Percentiles rank a stretch among this genome's conserved stretches.
These are phyloP conservation scores for Nakazawaea ambrosiae DNA, from an alignment of 805 yeast genomes.

Conservation along the genomic window DNA sequence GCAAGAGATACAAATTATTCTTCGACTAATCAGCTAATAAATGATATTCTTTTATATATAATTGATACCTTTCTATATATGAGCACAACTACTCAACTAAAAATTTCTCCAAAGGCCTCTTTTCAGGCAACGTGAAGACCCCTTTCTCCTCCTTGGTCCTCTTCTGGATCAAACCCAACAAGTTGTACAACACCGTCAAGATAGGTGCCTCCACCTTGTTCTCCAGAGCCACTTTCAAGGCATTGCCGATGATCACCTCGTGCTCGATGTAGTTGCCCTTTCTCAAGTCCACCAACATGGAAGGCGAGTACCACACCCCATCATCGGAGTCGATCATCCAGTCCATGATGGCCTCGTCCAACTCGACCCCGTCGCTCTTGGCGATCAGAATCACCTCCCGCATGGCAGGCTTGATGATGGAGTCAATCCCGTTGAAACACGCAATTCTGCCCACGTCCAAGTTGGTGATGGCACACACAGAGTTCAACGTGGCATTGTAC, in stretches of 20 bases:
- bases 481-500: constrained; percentile 40
- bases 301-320: constrained; percentile 34
- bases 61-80: background rate
- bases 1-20: constrained; percentile 10
- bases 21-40: constrained; percentile 9
- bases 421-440: constrained; percentile 21
- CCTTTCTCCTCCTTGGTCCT: constrained; percentile 24
- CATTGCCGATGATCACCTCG: constrained; percentile 36
- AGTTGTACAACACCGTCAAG: constrained; percentile 19
- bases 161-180: constrained; percentile 24
- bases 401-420: constrained; percentile 33
- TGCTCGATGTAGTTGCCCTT: constrained; percentile 35
- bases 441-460: constrained; percentile 32
- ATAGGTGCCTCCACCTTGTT: constrained; percentile 25
- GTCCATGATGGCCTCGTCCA: constrained; percentile 27
- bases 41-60: background rate
- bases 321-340: constrained; percentile 33
- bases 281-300: constrained; percentile 40
- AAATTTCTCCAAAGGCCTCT: constrained; percentile 19
- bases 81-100: background rate
- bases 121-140: constrained; percentile 21
- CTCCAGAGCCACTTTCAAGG: constrained; percentile 23
- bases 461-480: constrained; percentile 34
- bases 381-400: constrained; percentile 37
- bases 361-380: constrained; percentile 35